Evolutionary conservation across 1,284 basidiomycete species (phyloP).

Genomic region (Leccinum pallidistipes): DNA sequence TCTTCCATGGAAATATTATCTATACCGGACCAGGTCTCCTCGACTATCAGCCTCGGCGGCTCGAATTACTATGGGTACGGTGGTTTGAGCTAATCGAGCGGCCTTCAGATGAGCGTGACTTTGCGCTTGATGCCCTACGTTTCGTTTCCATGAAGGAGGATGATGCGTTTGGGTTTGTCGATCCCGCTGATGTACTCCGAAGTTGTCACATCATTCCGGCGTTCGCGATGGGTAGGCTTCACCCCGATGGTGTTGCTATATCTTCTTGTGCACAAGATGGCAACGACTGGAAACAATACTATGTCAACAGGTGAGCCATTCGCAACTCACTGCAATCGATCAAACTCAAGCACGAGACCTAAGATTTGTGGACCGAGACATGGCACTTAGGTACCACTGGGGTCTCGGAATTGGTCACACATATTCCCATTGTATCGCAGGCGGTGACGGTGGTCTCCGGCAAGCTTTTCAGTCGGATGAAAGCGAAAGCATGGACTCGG

Average conservation of each 20-base stretch:
- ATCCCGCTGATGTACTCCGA: no score
- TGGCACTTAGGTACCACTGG: not conserved
- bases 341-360: not conserved
- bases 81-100: no score
- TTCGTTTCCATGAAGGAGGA: no score
- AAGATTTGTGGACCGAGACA: not conserved
- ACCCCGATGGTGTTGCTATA: not conserved
- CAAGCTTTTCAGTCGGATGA: not conserved
- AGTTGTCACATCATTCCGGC: not conserved
- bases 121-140: no score
- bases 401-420: not conserved
- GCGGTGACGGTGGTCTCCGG: not conserved
- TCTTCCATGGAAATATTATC: no score
- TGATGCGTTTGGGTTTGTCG: no score
- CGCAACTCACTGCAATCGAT: not conserved
- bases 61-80: no score
- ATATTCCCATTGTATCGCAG: not conserved
- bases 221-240: not conserved
- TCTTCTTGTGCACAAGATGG: not conserved
- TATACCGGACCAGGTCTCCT: no score
- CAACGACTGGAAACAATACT: not conserved
- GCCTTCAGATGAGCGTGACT: no score
- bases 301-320: not conserved
- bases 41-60: no score
- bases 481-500: not conserved